A percentile compares a stretch with the other conserved stretches of the same genome.
These are phyloP conservation scores for Serendipita sp. DNA, from an alignment of 768 basidiomycete genomes.

Conservation along the genomic window DNA sequence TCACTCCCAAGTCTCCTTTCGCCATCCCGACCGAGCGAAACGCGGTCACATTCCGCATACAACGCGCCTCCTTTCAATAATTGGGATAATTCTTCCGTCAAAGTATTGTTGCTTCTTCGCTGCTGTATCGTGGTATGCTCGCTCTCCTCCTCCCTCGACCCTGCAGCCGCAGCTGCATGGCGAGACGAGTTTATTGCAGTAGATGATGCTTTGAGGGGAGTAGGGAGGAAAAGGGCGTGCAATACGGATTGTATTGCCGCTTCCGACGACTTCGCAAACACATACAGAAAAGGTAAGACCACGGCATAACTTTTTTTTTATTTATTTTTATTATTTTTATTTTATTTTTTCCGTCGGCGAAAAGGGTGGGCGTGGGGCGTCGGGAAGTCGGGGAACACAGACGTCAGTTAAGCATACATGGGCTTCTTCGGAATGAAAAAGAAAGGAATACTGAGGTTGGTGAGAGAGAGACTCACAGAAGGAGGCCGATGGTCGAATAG, in stretches of 20 bases:
- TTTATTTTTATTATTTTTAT: no score
- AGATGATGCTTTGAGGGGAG: neutral
- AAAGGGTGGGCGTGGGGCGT: neutral
- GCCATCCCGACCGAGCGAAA: constrained; percentile 33
- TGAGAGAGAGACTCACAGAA: constrained; percentile 30
- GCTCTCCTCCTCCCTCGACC: constrained; percentile 11
- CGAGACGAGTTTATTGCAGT: neutral
- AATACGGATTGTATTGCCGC: constrained; percentile 60
- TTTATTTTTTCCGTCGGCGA: no score
- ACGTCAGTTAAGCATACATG: constrained; percentile 1
- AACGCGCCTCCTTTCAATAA: constrained; percentile 63
- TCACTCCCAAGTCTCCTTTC: constrained; percentile 49
- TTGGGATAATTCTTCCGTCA: constrained; percentile 21
- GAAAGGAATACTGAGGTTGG: no score
- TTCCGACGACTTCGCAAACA: constrained; percentile 53
- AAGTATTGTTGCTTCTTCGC: constrained; percentile 10
- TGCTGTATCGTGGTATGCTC: constrained; percentile 20
- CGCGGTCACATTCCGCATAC: constrained; percentile 48
- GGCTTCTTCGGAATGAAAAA: neutral
- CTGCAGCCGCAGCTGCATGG: constrained; percentile 18
- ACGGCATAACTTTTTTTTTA: constrained; percentile 52
- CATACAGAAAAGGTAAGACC: constrained; percentile 46
- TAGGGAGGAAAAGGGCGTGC: constrained; percentile 64
- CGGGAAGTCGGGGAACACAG: neutral
- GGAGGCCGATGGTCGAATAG: constrained; percentile 29